phyloP scores from a whole-genome alignment of 2,329 filamentous ascomycete genomes.

The Xylariaceae sp. region DNA sequence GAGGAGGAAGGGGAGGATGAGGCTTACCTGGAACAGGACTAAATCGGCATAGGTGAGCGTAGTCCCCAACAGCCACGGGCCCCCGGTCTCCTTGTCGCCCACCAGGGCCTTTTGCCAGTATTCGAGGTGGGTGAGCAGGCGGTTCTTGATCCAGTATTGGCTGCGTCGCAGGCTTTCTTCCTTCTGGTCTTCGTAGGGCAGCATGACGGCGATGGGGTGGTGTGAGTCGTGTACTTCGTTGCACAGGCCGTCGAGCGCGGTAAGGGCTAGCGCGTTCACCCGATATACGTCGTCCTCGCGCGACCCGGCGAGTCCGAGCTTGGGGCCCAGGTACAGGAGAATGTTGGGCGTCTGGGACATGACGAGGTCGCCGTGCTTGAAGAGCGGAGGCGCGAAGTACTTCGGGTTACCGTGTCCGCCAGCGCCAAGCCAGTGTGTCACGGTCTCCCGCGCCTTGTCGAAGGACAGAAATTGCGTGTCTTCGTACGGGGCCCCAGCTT shows the following conservation, averaged over 20 bases:
- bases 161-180: constrained; percentile 61
- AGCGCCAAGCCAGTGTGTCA: constrained; percentile 33
- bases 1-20: not conserved
- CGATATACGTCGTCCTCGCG: constrained; percentile 48
- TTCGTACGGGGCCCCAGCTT: constrained; percentile 62
- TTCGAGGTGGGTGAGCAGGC: constrained; percentile 70
- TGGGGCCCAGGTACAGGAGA: constrained; percentile 66
- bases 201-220: constrained; percentile 62
- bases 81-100: constrained; percentile 54
- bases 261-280: constrained; percentile 66
- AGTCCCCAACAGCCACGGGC: constrained; percentile 65
- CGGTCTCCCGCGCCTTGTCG: not conserved
- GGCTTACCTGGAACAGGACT: constrained; percentile 66
- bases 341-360: constrained; percentile 73
- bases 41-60: constrained; percentile 70
- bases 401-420: constrained; percentile 60
- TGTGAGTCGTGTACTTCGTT: constrained; percentile 76
- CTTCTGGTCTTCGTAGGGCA: constrained; percentile 77
- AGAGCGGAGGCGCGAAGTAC: constrained; percentile 64
- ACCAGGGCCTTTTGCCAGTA: constrained; percentile 68
- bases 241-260: constrained; percentile 68
- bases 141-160: constrained; percentile 57
- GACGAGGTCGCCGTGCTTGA: constrained; percentile 62
- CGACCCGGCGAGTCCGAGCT: constrained; percentile 54
- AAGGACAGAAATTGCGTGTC: constrained; percentile 42